Conservation (phyloP, 306 rosid species). For the Corylus avellana region DNA sequence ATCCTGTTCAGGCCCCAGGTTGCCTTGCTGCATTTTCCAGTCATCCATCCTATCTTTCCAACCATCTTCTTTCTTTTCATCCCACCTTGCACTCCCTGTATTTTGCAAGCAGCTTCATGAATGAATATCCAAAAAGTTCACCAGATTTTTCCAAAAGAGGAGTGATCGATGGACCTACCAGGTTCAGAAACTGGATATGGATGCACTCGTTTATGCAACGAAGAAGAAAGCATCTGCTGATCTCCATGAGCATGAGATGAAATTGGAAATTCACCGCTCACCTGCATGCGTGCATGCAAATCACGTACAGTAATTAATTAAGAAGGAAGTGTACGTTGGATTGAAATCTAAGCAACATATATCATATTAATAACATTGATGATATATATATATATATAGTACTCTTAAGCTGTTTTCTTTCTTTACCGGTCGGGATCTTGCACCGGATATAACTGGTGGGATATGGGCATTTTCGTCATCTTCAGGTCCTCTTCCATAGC, state of each 20-base stretch:
- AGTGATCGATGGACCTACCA: slow-evolving; percentile 18
- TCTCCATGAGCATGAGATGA: slow-evolving; percentile 54
- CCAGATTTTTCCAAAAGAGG: not conserved
- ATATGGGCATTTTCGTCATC: slow-evolving; percentile 54
- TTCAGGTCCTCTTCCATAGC: slow-evolving; percentile 62
- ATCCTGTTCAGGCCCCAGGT: slow-evolving; percentile 69
- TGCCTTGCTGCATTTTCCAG: slow-evolving; percentile 83
- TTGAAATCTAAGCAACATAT: slow-evolving; percentile 9
- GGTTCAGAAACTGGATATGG: slow-evolving; percentile 58
- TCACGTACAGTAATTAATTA: no score
- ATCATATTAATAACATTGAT: no score
- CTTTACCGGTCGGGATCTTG: slow-evolving; percentile 40
- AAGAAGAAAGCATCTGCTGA: slow-evolving; percentile 47
- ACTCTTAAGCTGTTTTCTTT: not conserved
- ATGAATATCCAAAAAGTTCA: not conserved
- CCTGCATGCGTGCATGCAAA: slow-evolving; percentile 53
- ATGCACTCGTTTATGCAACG: slow-evolving; percentile 61
- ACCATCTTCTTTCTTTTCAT: slow-evolving; percentile 63
- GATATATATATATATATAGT: not conserved
- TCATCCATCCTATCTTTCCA: slow-evolving; percentile 78
- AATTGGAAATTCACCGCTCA: slow-evolving; percentile 59
- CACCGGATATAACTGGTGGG: slow-evolving; percentile 50
- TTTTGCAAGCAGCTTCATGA: slow-evolving; percentile 9
- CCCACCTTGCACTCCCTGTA: slow-evolving; percentile 68
- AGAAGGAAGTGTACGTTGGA: slow-evolving; percentile 6